Evolutionary conservation across 1,284 basidiomycete genomes (phyloP).

Genomic region (Afroboletus lepidellus): DNA sequence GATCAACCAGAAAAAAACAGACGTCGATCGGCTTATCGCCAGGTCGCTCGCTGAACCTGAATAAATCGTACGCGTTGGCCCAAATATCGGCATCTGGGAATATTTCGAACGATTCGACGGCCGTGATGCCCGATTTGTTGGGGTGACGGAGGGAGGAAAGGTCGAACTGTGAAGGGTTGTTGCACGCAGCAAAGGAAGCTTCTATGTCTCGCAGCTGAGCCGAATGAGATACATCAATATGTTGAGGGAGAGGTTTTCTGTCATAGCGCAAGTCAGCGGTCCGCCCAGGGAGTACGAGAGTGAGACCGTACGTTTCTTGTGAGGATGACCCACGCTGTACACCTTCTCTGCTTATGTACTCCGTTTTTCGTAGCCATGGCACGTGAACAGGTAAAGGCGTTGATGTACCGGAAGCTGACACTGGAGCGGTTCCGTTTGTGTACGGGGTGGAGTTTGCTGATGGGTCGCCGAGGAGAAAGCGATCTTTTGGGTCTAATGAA

Average conservation of each 20-base stretch:
- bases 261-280: background rate
- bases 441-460: slow-evolving; percentile 44
- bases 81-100: slow-evolving; percentile 86
- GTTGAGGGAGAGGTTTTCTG: slow-evolving; percentile 53
- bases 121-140: slow-evolving; percentile 73
- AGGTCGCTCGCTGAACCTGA: slow-evolving; percentile 87
- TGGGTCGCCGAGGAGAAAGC: slow-evolving; percentile 63
- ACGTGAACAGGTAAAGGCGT: slow-evolving; percentile 62
- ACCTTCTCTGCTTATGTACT: slow-evolving; percentile 75
- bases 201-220: slow-evolving; percentile 85
- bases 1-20: slow-evolving; percentile 18
- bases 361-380: slow-evolving; percentile 87
- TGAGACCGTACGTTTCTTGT: slow-evolving; percentile 56
- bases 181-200: slow-evolving; percentile 70
- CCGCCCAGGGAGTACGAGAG: background rate
- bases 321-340: slow-evolving; percentile 43
- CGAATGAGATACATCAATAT: slow-evolving; percentile 72
- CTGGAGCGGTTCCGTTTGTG: slow-evolving; percentile 40
- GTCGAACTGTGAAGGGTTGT: slow-evolving; percentile 50
- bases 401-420: slow-evolving; percentile 36
- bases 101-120: slow-evolving; percentile 83
- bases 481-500: slow-evolving; percentile 69
- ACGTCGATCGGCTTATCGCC: slow-evolving; percentile 71
- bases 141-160: slow-evolving; percentile 70
- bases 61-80: slow-evolving; percentile 87